phyloP scores from a whole-genome alignment of 805 yeast genomes.

The Candida alai region DNA sequence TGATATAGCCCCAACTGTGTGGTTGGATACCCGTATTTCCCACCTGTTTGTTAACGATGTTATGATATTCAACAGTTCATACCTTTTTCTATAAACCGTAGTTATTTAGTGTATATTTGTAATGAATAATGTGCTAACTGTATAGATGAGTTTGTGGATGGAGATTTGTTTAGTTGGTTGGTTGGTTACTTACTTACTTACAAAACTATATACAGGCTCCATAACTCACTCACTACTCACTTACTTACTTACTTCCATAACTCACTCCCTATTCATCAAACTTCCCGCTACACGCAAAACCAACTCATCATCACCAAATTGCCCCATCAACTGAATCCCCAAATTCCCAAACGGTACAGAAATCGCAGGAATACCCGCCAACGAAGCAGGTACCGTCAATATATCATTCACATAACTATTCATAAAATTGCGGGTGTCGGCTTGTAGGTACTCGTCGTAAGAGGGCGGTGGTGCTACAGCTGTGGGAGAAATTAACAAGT shows the following conservation, averaged over 20 bases:
- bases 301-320: slow-evolving; percentile 72
- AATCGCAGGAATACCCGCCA: slow-evolving; percentile 88
- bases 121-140: no score
- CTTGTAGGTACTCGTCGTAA: slow-evolving; percentile 38
- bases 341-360: slow-evolving; percentile 59
- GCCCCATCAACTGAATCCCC: slow-evolving; percentile 83
- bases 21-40: slow-evolving; percentile 1
- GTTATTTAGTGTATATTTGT: no score
- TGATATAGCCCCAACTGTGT: no score
- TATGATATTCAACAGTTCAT: slow-evolving; percentile 33
- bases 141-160: no score
- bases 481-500: slow-evolving; percentile 73
- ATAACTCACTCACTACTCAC: background rate
- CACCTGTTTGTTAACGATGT: slow-evolving; percentile 19
- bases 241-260: background rate
- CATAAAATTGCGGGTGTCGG: slow-evolving; percentile 42
- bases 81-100: slow-evolving; percentile 7
- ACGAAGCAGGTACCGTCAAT: slow-evolving; percentile 82
- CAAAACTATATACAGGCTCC: slow-evolving; percentile 3
- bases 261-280: background rate
- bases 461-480: slow-evolving; percentile 54
- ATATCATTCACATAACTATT: slow-evolving; percentile 77
- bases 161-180: no score
- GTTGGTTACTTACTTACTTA: no score
- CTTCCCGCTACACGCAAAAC: slow-evolving; percentile 48